Conservation (phyloP, 805 yeast species). For the Cephaloascus albidus region DNA sequence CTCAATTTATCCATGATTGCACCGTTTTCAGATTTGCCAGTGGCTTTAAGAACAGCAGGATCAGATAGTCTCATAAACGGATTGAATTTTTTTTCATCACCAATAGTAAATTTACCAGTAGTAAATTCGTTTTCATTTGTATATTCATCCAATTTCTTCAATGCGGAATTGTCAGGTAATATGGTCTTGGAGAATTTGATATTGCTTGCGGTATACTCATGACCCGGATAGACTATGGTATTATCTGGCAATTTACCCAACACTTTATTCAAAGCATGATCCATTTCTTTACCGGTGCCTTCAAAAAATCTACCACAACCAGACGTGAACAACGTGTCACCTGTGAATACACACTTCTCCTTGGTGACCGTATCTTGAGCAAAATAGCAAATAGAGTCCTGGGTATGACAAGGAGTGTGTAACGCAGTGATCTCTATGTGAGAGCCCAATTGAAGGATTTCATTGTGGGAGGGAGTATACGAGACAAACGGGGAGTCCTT, state of each 20-base stretch:
- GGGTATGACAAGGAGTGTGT: conserved; percentile 97
- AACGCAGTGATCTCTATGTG: conserved; percentile 63
- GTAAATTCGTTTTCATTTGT: conserved; percentile 52
- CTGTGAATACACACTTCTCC: conserved; percentile 79
- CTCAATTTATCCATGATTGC: conserved; percentile 70
- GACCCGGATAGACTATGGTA: conserved; percentile 85
- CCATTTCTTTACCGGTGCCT: conserved; percentile 81
- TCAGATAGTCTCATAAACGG: conserved; percentile 84
- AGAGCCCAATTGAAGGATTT: conserved; percentile 53
- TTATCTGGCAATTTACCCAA: conserved; percentile 56
- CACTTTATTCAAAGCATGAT: conserved; percentile 47
- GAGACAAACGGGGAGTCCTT: conserved; percentile 68
- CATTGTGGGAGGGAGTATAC: conserved; percentile 58
- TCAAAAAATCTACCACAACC: conserved; percentile 98
- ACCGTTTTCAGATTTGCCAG: conserved; percentile 39
- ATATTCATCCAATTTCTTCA: conserved; percentile 44
- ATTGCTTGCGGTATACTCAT: conserved; percentile 85
- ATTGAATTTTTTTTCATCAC: conserved; percentile 73
- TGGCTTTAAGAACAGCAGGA: conserved; percentile 46
- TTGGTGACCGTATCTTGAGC: conserved; percentile 55
- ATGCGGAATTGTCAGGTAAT: conserved; percentile 38
- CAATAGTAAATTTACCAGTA: conserved; percentile 81
- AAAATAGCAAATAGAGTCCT: conserved; percentile 87
- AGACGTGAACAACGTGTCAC: conserved; percentile 88
- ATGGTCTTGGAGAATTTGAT: conserved; percentile 68